These are phyloP conservation scores for Magnolia kwangsiensis DNA, from an alignment of 164 flowering plant species.

Conservation along the genomic window DNA sequence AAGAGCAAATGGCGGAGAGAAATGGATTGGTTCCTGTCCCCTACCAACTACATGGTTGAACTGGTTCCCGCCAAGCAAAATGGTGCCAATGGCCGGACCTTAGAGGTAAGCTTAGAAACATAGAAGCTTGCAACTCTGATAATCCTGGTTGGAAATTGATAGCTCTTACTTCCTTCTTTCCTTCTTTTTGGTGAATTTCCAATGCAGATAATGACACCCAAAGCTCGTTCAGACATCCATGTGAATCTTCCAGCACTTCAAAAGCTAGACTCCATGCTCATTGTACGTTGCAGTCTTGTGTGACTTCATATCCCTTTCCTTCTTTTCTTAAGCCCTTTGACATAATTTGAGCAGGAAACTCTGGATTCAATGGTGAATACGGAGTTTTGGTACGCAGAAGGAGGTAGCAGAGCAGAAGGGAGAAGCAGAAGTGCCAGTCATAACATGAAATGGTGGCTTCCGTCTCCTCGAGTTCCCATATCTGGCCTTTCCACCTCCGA, in stretches of 20 bases:
- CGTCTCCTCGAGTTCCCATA: constrained; percentile 72
- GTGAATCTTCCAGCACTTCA: constrained; percentile 94
- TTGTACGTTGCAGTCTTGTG: constrained; percentile 48
- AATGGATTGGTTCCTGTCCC: constrained; percentile 92
- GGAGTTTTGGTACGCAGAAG: constrained; percentile 93
- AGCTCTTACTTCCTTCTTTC: not conserved
- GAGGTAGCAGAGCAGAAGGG: constrained; percentile 82
- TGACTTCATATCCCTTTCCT: not conserved
- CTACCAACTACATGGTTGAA: constrained; percentile 90
- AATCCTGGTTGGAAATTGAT: not conserved
- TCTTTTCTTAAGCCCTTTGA: not conserved
- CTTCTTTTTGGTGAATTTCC: not conserved
- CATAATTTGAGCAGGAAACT: constrained; percentile 46
- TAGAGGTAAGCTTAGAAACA: constrained; percentile 52
- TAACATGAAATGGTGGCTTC: constrained; percentile 93
- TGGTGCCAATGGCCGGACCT: constrained; percentile 54
- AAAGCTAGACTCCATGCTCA: constrained; percentile 90
- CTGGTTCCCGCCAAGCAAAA: constrained; percentile 87
- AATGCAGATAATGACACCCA: constrained; percentile 93
- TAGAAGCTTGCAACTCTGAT: not conserved
- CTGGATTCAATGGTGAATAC: constrained; percentile 78
- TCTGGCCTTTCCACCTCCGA: constrained; percentile 63
- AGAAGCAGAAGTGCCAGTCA: constrained; percentile 43
- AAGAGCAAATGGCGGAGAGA: constrained; percentile 75
- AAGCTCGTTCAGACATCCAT: constrained; percentile 79